Conservation (phyloP, 164 flowering plant species). For the Malania oleifera region DNA sequence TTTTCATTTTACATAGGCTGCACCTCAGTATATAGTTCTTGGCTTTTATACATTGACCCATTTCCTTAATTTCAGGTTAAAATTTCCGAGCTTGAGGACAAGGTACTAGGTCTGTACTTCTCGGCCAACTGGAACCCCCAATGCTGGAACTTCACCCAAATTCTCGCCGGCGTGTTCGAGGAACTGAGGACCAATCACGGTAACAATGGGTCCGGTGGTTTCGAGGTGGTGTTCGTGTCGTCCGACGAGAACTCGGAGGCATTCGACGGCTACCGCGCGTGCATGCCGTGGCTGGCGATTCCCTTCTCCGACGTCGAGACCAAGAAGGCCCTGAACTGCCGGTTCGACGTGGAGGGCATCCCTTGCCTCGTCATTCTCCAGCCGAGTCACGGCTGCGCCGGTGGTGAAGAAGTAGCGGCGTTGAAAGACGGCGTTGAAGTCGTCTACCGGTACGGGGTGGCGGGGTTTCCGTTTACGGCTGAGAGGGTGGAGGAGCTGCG, state of each 20-base stretch:
- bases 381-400: conserved; percentile 16
- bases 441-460: conserved; percentile 43
- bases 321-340: conserved; percentile 37
- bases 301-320: conserved; percentile 59
- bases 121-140: conserved; percentile 66
- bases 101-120: conserved; percentile 56
- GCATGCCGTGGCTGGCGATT: conserved; percentile 69
- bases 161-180: conserved; percentile 31
- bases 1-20: too few species aligned
- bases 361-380: conserved; percentile 57
- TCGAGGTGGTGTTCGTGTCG: conserved; percentile 61
- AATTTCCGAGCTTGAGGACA: conserved; percentile 46
- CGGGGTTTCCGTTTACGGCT: conserved; percentile 56
- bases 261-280: conserved; percentile 34
- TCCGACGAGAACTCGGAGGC: conserved; percentile 54
- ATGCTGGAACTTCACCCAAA: conserved; percentile 39
- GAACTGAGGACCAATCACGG: conserved; percentile 36
- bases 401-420: conserved; percentile 17
- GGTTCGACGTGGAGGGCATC: conserved; percentile 48
- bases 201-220: conserved; percentile 17
- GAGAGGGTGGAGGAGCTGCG: conserved; percentile 45
- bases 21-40: too few species aligned
- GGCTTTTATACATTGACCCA: too few species aligned
- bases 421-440: conserved; percentile 52
- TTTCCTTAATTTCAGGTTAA: conserved; percentile 34